Evolutionary conservation across 2,329 filamentous ascomycete genomes (phyloP), one percentile per base, ranked within the genome.

Genomic region (Colletotrichum sublineola): DNA sequence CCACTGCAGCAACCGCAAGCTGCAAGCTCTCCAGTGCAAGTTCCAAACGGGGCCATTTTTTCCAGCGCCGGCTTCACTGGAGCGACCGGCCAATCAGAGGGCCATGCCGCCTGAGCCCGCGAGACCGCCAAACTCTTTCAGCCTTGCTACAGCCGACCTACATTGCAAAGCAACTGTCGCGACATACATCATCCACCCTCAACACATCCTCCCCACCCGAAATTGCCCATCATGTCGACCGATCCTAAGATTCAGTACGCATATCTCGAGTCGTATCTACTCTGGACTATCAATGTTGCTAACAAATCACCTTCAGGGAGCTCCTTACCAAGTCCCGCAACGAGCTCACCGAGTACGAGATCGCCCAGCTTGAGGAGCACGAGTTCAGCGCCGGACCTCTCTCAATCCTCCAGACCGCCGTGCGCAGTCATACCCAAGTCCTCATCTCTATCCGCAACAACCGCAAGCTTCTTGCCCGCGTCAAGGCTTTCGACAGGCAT

Each of bases 361-460:
- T 97, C 77, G 91, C 93, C 66, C 91, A 95, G 79, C 85, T 90
- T 71, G 82, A 86, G 76, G 86, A 89, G 80, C 86, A 89, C 78
- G 88, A 89, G 78, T 88, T 89, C 78, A 84, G 84, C 71, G 82
- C 83, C 56, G 84, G 85, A 7, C 85, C 85, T 60, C 83, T 98
- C 57, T 98, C 95, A 6, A 96, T 99, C 79, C 93, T 99, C 73
- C 96, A 98, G 86, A 98, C 96, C 72, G 96, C 96, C 75, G 96
- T 98, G 71, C 94, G 95, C 81, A 94, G 93, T 76, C 96, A 98
- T 86, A 94, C 93, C 55, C 96, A 98, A 85, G 96, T 99, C 74
- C 91, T 99, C 76, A 98, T 99, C 81, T 97, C 94, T 67, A 96
- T 96, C 85, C 95, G 96, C 76, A 98, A 97, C 90, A 98, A 98